phyloP scores from a whole-genome alignment of 257 asterid species.

The Gentiana straminea region DNA sequence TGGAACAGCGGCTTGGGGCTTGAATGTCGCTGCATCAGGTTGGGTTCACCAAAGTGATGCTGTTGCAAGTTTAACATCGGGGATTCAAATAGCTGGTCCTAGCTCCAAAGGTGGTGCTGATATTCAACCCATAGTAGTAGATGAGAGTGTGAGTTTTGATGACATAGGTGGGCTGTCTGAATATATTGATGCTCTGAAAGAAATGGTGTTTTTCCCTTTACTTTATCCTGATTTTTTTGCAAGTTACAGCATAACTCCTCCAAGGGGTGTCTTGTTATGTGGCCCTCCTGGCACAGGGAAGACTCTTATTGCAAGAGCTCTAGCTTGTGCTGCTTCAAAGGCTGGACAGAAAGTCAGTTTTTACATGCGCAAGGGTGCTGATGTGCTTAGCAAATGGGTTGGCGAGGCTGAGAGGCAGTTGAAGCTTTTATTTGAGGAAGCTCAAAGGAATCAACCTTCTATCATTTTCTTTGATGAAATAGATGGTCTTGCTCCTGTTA shows the following conservation, averaged over 20 bases:
- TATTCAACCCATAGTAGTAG: constrained; percentile 96
- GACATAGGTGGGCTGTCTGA: constrained; percentile 97
- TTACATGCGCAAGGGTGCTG: constrained; percentile 99
- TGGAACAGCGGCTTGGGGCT: constrained; percentile 74
- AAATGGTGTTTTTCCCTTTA: constrained; percentile 95
- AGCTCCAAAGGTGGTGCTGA: constrained; percentile 99
- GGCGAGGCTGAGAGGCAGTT: constrained; percentile 99
- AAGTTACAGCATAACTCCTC: constrained; percentile 91
- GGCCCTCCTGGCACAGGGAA: constrained; percentile 99
- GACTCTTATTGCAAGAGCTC: constrained; percentile 90
- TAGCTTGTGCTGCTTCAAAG: constrained; percentile 97
- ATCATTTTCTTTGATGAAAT: constrained; percentile 97
- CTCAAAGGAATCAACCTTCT: constrained; percentile 96
- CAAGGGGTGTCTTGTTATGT: constrained; percentile 92
- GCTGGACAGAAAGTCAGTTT: constrained; percentile 99
- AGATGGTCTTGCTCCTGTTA: constrained; percentile 99
- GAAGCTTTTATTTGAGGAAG: constrained; percentile 92
- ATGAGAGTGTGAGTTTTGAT: constrained; percentile 80
- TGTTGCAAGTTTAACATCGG: constrained; percentile 61
- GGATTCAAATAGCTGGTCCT: constrained; percentile 96
- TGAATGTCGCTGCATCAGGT: constrained; percentile 88
- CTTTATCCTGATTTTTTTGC: constrained; percentile 93
- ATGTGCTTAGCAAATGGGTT: constrained; percentile 97
- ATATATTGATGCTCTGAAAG: constrained; percentile 92
- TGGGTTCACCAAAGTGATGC: constrained; percentile 93